phyloP scores from a whole-genome alignment of 345 rosid genomes.

The Eucalyptus pauciflora region DNA sequence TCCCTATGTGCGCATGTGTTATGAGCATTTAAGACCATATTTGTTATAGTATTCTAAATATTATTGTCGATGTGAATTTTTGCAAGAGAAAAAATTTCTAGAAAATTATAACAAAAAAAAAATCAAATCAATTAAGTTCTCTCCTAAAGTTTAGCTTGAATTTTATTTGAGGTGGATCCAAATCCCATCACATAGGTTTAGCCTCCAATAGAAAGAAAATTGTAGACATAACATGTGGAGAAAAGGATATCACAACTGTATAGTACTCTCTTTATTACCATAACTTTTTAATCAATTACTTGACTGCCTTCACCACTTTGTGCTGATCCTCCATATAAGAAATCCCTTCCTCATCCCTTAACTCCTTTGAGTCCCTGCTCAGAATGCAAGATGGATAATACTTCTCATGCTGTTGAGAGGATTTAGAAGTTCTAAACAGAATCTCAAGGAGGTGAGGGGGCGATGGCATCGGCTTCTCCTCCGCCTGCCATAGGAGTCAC shows the following conservation, averaged over 20 bases:
- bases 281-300: too few relatives aligned
- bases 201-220: background rate
- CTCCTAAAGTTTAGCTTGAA: background rate
- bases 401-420: slow-evolving; percentile 21
- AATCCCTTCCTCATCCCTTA: slow-evolving; percentile 81
- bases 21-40: background rate
- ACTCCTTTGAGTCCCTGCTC: slow-evolving; percentile 54
- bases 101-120: background rate
- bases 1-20: too few relatives aligned
- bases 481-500: slow-evolving; percentile 9
- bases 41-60: background rate
- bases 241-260: too few relatives aligned
- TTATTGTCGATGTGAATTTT: too few relatives aligned
- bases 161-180: background rate
- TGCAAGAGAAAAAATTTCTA: background rate
- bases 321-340: slow-evolving; percentile 85
- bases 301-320: slow-evolving; percentile 59
- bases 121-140: background rate
- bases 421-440: slow-evolving; percentile 75
- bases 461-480: slow-evolving; percentile 51
- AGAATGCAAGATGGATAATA: slow-evolving; percentile 35
- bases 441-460: slow-evolving; percentile 65
- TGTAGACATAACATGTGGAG: too few relatives aligned
- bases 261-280: too few relatives aligned
- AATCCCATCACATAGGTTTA: background rate